Evolutionary conservation across 2,329 filamentous ascomycete species (phyloP).

Genomic region (Aspergillus brunneoviolaceus): DNA sequence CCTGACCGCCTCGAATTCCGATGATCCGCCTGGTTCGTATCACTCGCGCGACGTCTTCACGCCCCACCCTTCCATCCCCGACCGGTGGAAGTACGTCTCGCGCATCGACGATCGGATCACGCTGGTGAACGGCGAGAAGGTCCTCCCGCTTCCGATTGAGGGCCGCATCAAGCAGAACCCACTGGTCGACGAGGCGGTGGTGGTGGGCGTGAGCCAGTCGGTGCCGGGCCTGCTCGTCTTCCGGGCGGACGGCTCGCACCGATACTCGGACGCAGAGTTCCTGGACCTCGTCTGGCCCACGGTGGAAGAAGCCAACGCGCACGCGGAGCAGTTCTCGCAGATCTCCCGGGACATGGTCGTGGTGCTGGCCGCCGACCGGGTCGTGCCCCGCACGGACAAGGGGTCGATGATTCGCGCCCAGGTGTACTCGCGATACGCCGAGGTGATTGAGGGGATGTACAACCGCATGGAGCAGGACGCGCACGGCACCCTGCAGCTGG

Average conservation of each 20-base stretch:
- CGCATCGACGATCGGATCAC: conserved; percentile 35
- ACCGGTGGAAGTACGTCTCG: conserved; percentile 36
- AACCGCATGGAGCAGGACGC: conserved; percentile 17
- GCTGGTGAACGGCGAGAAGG: conserved; percentile 36
- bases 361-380: conserved; percentile 32
- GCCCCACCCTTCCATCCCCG: conserved; percentile 29
- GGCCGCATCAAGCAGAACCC: conserved; percentile 33
- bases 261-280: conserved; percentile 33
- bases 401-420: conserved; percentile 53
- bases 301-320: conserved; percentile 40
- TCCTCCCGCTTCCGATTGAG: conserved; percentile 35
- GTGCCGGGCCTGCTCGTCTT: conserved; percentile 33
- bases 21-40: conserved; percentile 34
- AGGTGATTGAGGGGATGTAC: conserved; percentile 44
- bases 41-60: conserved; percentile 36
- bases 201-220: conserved; percentile 28
- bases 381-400: conserved; percentile 55
- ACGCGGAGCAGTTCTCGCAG: conserved; percentile 46
- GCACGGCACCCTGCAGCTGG: conserved; percentile 31
- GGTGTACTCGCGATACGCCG: conserved; percentile 47
- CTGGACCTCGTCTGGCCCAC: conserved; percentile 40
- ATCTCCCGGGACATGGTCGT: conserved; percentile 45
- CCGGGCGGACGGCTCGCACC: conserved; percentile 21
- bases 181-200: conserved; percentile 33
- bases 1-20: conserved; percentile 33